Percentiles rank a stretch among this genome's conserved stretches.
Conservation (phyloP, 768 basidiomycete species). For the Serendipita indica region DNA sequence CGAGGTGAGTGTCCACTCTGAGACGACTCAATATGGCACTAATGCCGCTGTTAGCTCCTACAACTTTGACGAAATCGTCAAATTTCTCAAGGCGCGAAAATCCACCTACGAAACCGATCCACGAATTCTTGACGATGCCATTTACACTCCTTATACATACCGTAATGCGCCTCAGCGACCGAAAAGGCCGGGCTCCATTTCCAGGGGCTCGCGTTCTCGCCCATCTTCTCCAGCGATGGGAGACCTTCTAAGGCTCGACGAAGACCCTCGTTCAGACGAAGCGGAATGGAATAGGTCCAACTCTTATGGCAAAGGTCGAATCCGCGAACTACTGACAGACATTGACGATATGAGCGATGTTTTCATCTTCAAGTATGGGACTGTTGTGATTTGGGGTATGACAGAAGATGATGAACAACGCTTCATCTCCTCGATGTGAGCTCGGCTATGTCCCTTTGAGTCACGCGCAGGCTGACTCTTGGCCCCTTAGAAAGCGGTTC, state of each 20-base stretch:
- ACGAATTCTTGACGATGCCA: constrained; percentile 78
- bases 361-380: constrained; percentile 87
- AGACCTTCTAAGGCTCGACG: constrained; percentile 13
- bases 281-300: constrained; percentile 50
- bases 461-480: background rate
- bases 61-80: constrained; percentile 71
- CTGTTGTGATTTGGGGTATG: constrained; percentile 97
- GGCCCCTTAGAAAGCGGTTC: constrained; percentile 61
- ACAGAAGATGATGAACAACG: constrained; percentile 81
- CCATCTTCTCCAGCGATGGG: constrained; percentile 14
- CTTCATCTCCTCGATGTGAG: constrained; percentile 81
- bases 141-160: constrained; percentile 85
- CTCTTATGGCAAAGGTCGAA: constrained; percentile 25
- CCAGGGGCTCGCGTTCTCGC: constrained; percentile 16
- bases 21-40: background rate
- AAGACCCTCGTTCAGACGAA: constrained; percentile 23
- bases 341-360: constrained; percentile 62
- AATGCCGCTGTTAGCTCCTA: constrained; percentile 47
- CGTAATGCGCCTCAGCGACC: constrained; percentile 26
- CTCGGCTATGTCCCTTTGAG: constrained; percentile 13
- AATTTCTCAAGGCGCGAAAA: constrained; percentile 76
- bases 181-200: constrained; percentile 18
- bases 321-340: constrained; percentile 14
- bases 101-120: constrained; percentile 74
- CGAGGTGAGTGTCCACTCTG: constrained; percentile 39